Conservation (phyloP, 495 filamentous ascomycete genomes). For the Penicillium dipodomyicola region DNA sequence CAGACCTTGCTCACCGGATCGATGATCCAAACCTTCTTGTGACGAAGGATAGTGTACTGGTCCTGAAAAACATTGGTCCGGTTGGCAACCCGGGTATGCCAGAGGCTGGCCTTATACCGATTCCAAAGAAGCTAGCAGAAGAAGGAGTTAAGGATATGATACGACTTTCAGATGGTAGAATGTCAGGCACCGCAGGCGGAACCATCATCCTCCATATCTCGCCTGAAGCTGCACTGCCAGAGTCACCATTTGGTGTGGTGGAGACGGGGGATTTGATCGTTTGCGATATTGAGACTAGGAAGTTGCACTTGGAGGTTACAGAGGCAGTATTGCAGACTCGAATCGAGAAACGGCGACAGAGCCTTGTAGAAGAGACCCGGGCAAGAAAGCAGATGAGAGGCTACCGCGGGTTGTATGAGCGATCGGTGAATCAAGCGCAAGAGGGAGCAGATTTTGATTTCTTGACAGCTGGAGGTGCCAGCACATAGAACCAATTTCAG, state of each 20-base stretch:
- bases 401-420: slow-evolving; percentile 64
- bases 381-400: slow-evolving; percentile 48
- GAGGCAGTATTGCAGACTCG: slow-evolving; percentile 47
- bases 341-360: slow-evolving; percentile 34
- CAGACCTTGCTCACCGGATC: slow-evolving; percentile 56
- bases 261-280: slow-evolving; percentile 56
- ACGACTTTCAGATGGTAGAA: slow-evolving; percentile 62
- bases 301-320: slow-evolving; percentile 46
- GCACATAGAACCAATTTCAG: not conserved
- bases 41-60: slow-evolving; percentile 51
- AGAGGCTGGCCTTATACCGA: slow-evolving; percentile 63
- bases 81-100: slow-evolving; percentile 69
- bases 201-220: slow-evolving; percentile 66
- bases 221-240: slow-evolving; percentile 58
- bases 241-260: slow-evolving; percentile 58
- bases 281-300: slow-evolving; percentile 49
- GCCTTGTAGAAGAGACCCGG: slow-evolving; percentile 22
- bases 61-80: slow-evolving; percentile 61
- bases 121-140: slow-evolving; percentile 58
- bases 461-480: slow-evolving; percentile 46
- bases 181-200: slow-evolving; percentile 67
- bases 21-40: slow-evolving; percentile 56
- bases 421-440: slow-evolving; percentile 62
- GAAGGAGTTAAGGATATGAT: slow-evolving; percentile 65
- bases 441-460: slow-evolving; percentile 66